Evolutionary conservation across 139 green algal genomes (phyloP), one percentile per base, ranked within the genome.

Genomic region (Trebouxia sp.): DNA sequence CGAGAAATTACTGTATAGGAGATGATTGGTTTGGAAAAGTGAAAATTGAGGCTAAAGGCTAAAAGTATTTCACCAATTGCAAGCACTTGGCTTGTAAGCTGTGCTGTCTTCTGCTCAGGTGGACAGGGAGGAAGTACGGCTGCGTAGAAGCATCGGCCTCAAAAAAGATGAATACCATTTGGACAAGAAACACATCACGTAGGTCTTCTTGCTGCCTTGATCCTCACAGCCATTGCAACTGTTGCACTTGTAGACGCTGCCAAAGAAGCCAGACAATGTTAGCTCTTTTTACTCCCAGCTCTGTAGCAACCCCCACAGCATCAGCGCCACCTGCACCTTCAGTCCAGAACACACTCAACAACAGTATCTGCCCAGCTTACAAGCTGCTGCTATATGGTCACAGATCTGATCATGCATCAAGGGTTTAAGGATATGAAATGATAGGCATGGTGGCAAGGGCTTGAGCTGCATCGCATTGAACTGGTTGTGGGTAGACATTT

Each of bases 141-240:
- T 99, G 75, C 84, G 96, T 22, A 85, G 97, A 30, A 97, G 89
- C 24, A 98, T 99, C 30, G 90, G 87, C 6, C 66, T 93, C 35
- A 97, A 97, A 82, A 98, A 98, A 88, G 97, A 99, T 80, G 97
- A 99, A 72, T 99, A 96, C 83, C 89, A 91, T 22, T 82, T 99
- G 11, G 94, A 99, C 89, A 92, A 91, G 47, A 98, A 97, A 82
- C 93, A 96, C 82, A 94, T 98, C 76, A 96, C 92, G 90, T 95
- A 67, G 53, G 76, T 56, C 6, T 48, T 43, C 32, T 35, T 38
- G 32, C 65, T 58, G 4, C 50, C 50, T 58, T 22, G 5, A 3
- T 17, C 50, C 22, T 17, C 50, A 58, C 50, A 58, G 50, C 22
- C 5, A 1, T 28, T 3, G 50, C 50, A 58, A 22, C 4, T 17